Evolutionary conservation across 1,139 yeast genomes (phyloP).

Genomic region (Nakaseomyces kungkrabaensis): DNA sequence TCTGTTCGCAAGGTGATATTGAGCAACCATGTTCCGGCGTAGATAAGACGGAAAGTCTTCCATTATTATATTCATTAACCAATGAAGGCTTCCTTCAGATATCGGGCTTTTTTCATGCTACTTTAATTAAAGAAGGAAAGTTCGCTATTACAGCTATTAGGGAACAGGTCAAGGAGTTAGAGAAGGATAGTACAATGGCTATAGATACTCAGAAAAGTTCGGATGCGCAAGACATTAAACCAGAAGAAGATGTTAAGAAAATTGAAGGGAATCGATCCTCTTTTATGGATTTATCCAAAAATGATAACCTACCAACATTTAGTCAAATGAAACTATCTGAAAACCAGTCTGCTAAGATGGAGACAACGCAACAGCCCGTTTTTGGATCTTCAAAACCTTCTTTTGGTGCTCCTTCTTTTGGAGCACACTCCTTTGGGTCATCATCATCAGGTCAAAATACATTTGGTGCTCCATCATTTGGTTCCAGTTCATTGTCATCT

Average conservation of each 20-base stretch:
- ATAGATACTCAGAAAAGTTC: slow-evolving; percentile 10
- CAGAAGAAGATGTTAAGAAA: neutral
- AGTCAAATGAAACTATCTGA: neutral
- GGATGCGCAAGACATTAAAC: slow-evolving; percentile 1
- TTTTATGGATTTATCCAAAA: neutral
- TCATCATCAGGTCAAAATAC: neutral
- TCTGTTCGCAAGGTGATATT: slow-evolving; percentile 37
- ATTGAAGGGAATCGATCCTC: neutral
- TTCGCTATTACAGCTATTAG: slow-evolving; percentile 15
- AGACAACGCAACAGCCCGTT: slow-evolving; percentile 12
- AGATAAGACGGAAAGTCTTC: slow-evolving; percentile 49
- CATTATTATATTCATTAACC: slow-evolving; percentile 52
- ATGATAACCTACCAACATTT: neutral
- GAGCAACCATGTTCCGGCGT: slow-evolving; percentile 48
- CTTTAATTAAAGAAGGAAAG: slow-evolving; percentile 34
- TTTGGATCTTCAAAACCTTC: slow-evolving; percentile 10
- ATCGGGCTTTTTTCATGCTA: slow-evolving; percentile 55
- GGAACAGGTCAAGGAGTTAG: neutral
- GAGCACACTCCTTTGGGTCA: neutral
- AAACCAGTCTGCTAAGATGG: slow-evolving; percentile 8
- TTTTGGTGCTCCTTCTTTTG: slow-evolving; percentile 9
- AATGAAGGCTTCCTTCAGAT: slow-evolving; percentile 51
- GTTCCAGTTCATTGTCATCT: neutral
- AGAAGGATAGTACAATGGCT: neutral
- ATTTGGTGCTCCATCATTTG: slow-evolving; percentile 4